Evolutionary conservation across 2,329 filamentous ascomycete genomes (phyloP), one percentile per base, ranked within the genome.

Genomic region (Fusarium albosuccineum): DNA sequence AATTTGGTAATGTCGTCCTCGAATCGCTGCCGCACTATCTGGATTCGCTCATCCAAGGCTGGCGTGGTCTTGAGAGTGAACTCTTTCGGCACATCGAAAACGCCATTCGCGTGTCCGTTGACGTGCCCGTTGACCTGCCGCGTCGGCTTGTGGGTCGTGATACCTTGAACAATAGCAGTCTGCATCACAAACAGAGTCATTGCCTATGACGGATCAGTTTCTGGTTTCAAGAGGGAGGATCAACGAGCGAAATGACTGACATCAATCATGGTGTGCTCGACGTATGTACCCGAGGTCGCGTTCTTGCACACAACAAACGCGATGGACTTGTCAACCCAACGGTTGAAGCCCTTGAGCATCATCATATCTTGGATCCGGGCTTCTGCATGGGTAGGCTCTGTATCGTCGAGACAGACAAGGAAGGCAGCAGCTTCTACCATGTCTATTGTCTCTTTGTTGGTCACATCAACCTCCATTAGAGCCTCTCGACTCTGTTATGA

Each of bases 201-300:
- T 14, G 61, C 61, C 61, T 63, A 30, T 49, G 16, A 9, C 2
- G 16, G 9, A 27, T 64, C 11, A 57, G 52, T 4, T 45, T 40
- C 34, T 17, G 22, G 22, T 5, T 40, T 29, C 9, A 10, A 5
- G 17, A 37, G 4, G n/a, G 29, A 9, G 11, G 40, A 17, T 0
- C 2, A 26, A 45, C 27, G 29, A 44, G 10, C 3, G 27, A n/a
- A 13, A 60, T 45, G 9, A 50, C 53, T 64, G 11, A 60, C 63
- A 41, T 66, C 64, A 41, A 66, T 66, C 3, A 26, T 48, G 29
- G 52, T 64, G 44, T 66, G 64, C 44, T 66, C 64, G 34, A 66
- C 56, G 30, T 60, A 57, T 40, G 57, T 64, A 9, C 60, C 64
- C 22, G 64, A 66, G 11, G 54, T 46, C 16, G 52, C 64, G 39